Evolutionary conservation across 805 yeast genomes (phyloP).

Genomic region (Pichia cabralensis): DNA sequence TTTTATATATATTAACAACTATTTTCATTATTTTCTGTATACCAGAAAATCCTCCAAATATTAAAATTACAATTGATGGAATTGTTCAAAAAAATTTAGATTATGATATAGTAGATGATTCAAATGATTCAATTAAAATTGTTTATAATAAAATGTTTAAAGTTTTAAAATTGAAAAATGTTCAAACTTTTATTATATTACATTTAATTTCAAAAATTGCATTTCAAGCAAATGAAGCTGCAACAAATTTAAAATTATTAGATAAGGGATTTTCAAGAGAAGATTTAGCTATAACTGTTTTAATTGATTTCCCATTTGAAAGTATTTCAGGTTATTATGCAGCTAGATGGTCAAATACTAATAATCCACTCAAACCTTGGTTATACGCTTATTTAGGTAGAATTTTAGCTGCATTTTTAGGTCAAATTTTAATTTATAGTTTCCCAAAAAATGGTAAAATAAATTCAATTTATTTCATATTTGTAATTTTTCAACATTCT

Average conservation of each 20-base stretch:
- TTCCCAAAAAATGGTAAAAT: conserved; percentile 55
- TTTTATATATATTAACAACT: conserved; percentile 60
- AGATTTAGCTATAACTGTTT: conserved; percentile 83
- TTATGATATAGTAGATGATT: conserved; percentile 3
- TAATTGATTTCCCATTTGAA: conserved; percentile 94
- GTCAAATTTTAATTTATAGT: conserved; percentile 58
- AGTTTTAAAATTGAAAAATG: conserved; percentile 59
- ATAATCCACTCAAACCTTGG: conserved; percentile 80
- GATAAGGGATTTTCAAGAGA: conserved; percentile 92
- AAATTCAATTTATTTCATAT: conserved; percentile 45
- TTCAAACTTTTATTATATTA: conserved; percentile 63
- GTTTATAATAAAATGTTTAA: conserved; percentile 60
- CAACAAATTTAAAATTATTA: conserved; percentile 80
- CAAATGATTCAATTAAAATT: conserved; percentile 10
- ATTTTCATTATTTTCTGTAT: conserved; percentile 45
- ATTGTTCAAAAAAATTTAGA: not conserved
- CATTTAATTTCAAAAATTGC: conserved; percentile 81
- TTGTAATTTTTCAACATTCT: conserved; percentile 74
- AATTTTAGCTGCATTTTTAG: conserved; percentile 60
- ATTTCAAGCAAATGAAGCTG: conserved; percentile 93
- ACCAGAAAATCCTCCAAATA: conserved; percentile 61
- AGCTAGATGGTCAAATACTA: conserved; percentile 86
- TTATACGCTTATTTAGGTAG: conserved; percentile 78
- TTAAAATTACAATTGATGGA: conserved; percentile 11
- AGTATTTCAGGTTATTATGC: conserved; percentile 92